Conservation (phyloP, 78 protist species). For the Polysphondylium violaceum region DNA sequence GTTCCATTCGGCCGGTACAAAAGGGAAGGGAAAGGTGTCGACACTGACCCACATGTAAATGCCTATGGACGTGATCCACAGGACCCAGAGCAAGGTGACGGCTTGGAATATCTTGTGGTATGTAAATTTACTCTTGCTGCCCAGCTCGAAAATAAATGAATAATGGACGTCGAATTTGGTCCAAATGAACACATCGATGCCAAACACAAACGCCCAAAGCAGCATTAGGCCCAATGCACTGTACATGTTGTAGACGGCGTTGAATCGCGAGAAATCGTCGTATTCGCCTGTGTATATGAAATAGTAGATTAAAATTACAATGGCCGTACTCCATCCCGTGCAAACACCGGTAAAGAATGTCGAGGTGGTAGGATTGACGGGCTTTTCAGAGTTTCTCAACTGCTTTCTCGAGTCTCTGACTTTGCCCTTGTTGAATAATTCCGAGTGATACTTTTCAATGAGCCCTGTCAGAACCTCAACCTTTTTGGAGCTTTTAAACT, state of each 20-base stretch:
- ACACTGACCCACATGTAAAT: slow-evolving; percentile 59
- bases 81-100: slow-evolving; percentile 31
- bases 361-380: background rate
- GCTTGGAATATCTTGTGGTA: slow-evolving; percentile 38
- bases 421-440: slow-evolving; percentile 30
- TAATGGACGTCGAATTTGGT: slow-evolving; percentile 71
- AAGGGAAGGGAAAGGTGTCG: slow-evolving; percentile 52
- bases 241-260: slow-evolving; percentile 23
- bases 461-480: slow-evolving; percentile 27
- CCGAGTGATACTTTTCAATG: slow-evolving; percentile 31
- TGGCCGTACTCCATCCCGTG: slow-evolving; percentile 61
- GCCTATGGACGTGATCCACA: slow-evolving; percentile 67
- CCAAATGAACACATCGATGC: slow-evolving; percentile 67
- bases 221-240: slow-evolving; percentile 37
- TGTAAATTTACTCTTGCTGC: slow-evolving; percentile 15
- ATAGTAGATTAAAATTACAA: slow-evolving; percentile 40
- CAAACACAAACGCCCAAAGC: slow-evolving; percentile 57
- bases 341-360: slow-evolving; percentile 67
- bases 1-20: slow-evolving; percentile 23
- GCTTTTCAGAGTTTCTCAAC: slow-evolving; percentile 25
- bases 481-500: slow-evolving; percentile 37
- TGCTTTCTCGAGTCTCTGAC: slow-evolving; percentile 73
- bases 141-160: slow-evolving; percentile 67
- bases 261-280: slow-evolving; percentile 36
- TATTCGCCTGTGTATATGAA: slow-evolving; percentile 47